Evolutionary conservation across 768 basidiomycete species (phyloP).

Genomic region (Boletus insuetus): DNA sequence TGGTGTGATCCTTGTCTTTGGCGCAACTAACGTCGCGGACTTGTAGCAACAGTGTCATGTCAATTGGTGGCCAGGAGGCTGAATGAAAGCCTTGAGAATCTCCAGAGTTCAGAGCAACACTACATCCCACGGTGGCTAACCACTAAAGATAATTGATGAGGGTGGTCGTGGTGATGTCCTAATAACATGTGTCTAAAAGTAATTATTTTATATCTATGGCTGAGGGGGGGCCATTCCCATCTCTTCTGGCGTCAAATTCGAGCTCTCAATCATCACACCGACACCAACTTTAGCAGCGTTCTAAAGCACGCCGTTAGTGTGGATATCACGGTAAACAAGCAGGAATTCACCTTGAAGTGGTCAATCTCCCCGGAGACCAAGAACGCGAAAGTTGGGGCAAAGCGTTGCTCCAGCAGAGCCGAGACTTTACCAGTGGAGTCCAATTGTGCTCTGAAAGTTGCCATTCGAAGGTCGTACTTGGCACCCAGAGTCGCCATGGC

Average conservation of each 20-base stretch:
- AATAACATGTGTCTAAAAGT: constrained; percentile 29
- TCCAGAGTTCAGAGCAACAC: background rate
- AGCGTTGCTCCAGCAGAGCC: constrained; percentile 91
- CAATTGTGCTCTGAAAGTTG: constrained; percentile 91
- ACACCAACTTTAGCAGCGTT: constrained; percentile 93
- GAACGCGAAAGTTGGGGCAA: constrained; percentile 94
- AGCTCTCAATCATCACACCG: constrained; percentile 96
- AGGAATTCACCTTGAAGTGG: constrained; percentile 81
- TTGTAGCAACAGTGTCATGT: constrained; percentile 43
- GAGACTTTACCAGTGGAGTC: constrained; percentile 96
- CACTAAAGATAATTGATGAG: constrained; percentile 4
- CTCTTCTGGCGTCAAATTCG: constrained; percentile 77
- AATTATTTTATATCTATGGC: constrained; percentile 36
- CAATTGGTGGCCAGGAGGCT: background rate
- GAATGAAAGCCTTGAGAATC: background rate
- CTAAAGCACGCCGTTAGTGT: constrained; percentile 37
- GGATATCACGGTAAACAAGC: background rate
- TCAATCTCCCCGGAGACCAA: constrained; percentile 96
- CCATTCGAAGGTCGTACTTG: constrained; percentile 93
- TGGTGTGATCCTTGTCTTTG: constrained; percentile 42
- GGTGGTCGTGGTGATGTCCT: constrained; percentile 19
- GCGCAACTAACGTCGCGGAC: constrained; percentile 50
- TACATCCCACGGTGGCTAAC: constrained; percentile 18
- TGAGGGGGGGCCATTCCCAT: constrained; percentile 60
- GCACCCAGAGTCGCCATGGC: constrained; percentile 92